Evolutionary conservation across 169 alveolate genomes (phyloP).

Genomic region (Plasmodium inui): DNA sequence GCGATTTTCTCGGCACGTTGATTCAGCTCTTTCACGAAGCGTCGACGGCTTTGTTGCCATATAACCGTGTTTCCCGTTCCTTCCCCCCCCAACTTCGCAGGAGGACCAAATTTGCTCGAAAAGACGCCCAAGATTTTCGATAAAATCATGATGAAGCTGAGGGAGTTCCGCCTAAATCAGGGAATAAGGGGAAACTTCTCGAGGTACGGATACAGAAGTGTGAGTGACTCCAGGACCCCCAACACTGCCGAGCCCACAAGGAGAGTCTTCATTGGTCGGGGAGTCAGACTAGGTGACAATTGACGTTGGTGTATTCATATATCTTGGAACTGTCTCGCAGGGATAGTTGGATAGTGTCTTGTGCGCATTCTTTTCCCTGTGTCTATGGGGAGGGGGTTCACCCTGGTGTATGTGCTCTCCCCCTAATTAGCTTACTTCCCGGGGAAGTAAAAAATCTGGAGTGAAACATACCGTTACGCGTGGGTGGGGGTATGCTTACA

Average conservation of each 20-base stretch:
- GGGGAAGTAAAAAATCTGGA: neutral
- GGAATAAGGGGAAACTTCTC: constrained; percentile 28
- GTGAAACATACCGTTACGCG: neutral
- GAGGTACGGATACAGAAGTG: constrained; percentile 62
- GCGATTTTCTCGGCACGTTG: neutral
- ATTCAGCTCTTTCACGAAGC: neutral
- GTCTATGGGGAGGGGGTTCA: neutral
- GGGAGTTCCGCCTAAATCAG: constrained; percentile 49
- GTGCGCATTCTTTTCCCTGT: neutral
- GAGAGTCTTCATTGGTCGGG: constrained; percentile 86
- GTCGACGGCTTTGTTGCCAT: neutral
- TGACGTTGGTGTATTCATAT: constrained; percentile 5
- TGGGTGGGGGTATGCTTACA: neutral
- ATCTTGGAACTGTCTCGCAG: neutral
- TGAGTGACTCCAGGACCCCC: constrained; percentile 24
- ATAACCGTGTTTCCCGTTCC: neutral
- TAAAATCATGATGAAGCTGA: constrained; percentile 78
- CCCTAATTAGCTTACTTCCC: neutral
- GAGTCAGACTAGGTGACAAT: constrained; percentile 84
- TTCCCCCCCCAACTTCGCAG: constrained; percentile 16
- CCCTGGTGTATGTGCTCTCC: neutral
- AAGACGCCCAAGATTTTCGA: constrained; percentile 83
- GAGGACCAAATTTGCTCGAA: constrained; percentile 79
- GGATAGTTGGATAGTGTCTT: neutral
- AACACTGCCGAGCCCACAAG: constrained; percentile 52